phyloP scores from a whole-genome alignment of 495 filamentous ascomycete species.

The Poronia punctata region DNA sequence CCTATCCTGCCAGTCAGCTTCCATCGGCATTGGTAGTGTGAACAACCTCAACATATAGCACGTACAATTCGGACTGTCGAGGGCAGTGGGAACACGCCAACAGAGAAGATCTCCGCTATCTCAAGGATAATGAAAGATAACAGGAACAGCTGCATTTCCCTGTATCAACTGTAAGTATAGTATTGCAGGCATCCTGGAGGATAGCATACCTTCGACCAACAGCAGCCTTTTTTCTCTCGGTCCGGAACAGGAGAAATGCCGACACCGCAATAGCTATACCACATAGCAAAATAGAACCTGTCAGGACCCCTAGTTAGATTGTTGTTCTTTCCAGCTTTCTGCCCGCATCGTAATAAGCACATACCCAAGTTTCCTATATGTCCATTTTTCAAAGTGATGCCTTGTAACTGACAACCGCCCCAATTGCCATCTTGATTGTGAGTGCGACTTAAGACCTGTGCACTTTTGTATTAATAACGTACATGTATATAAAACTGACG shows the following conservation, averaged over 20 bases:
- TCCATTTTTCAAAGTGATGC: slow-evolving; percentile 60
- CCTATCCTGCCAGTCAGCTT: slow-evolving; percentile 43
- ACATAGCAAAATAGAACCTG: slow-evolving; percentile 86
- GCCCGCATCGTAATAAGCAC: slow-evolving; percentile 30
- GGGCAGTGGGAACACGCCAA: slow-evolving; percentile 77
- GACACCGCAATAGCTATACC: slow-evolving; percentile 67
- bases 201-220: slow-evolving; percentile 77
- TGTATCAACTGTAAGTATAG: slow-evolving; percentile 34
- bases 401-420: slow-evolving; percentile 60
- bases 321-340: no score
- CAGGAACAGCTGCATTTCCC: slow-evolving; percentile 95
- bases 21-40: not conserved
- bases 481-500: slow-evolving; percentile 13
- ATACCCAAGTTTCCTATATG: slow-evolving; percentile 80
- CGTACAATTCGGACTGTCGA: slow-evolving; percentile 60
- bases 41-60: slow-evolving; percentile 5
- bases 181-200: not conserved
- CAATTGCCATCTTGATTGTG: slow-evolving; percentile 45
- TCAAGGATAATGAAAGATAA: slow-evolving; percentile 79
- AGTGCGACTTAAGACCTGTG: slow-evolving; percentile 37
- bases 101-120: slow-evolving; percentile 93
- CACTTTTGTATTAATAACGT: slow-evolving; percentile 5
- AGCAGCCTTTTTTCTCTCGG: slow-evolving; percentile 89
- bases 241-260: slow-evolving; percentile 61
- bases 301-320: slow-evolving; percentile 3